phyloP scores from a whole-genome alignment of 2,329 filamentous ascomycete species.

The Colletotrichum sp. region DNA sequence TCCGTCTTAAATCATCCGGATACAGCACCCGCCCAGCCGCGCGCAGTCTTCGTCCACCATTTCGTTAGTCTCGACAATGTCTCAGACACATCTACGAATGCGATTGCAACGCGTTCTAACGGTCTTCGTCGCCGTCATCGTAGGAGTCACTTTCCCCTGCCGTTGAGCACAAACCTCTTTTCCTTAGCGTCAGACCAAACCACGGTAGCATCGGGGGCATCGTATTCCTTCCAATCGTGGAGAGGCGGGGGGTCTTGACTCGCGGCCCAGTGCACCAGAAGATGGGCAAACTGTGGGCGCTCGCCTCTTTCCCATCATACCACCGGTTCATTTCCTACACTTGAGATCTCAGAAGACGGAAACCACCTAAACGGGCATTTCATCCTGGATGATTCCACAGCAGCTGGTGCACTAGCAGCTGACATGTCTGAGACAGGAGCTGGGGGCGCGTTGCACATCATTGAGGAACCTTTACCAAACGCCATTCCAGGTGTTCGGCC shows the following conservation, averaged over 20 bases:
- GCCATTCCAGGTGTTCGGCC: not conserved
- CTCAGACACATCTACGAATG: not conserved
- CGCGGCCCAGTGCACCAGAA: not conserved
- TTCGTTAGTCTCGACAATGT: not conserved
- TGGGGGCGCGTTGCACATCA: not conserved
- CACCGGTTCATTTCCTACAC: not conserved
- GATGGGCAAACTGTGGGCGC: not conserved
- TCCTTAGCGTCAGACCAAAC: not conserved
- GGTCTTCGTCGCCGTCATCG: not conserved
- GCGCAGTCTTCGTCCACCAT: not conserved
- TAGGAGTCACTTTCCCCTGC: not conserved
- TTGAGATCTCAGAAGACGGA: not conserved
- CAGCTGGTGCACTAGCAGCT: constrained; percentile 8
- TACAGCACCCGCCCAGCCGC: not conserved
- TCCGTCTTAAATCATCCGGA: not conserved
- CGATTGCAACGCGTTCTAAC: not conserved
- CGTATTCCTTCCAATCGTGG: constrained; percentile 8
- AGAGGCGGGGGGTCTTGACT: constrained; percentile 19
- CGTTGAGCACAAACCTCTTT: constrained; percentile 1
- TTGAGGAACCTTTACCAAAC: not conserved
- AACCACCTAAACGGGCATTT: not conserved
- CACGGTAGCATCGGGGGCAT: constrained; percentile 7
- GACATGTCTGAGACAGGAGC: constrained; percentile 6
- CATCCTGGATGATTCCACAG: constrained; percentile 1
- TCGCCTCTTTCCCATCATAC: not conserved